phyloP scores from a whole-genome alignment of 2,329 filamentous ascomycete genomes.

The Tolypocladium ovalisporum region DNA sequence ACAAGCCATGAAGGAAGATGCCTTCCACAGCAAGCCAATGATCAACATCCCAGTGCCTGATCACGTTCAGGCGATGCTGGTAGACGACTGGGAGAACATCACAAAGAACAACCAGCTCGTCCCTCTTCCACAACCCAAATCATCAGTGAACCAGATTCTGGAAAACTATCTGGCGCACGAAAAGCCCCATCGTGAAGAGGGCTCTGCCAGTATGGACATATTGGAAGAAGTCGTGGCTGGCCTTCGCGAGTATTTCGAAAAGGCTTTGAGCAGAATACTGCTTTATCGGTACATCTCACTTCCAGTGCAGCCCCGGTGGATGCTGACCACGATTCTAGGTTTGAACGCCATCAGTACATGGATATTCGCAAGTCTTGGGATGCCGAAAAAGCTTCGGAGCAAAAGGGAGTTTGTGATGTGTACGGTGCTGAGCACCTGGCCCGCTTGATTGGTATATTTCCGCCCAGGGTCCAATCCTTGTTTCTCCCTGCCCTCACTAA shows the following conservation, averaged over 20 bases:
- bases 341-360: slow-evolving; percentile 82
- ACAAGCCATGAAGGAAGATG: slow-evolving; percentile 58
- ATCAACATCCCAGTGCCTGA: slow-evolving; percentile 83
- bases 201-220: slow-evolving; percentile 68
- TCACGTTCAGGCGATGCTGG: slow-evolving; percentile 79
- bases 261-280: slow-evolving; percentile 74
- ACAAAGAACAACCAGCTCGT: slow-evolving; percentile 92
- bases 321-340: slow-evolving; percentile 39
- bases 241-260: slow-evolving; percentile 89
- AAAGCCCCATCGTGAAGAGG: slow-evolving; percentile 51
- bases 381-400: slow-evolving; percentile 50
- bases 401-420: slow-evolving; percentile 65
- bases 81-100: slow-evolving; percentile 98
- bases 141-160: slow-evolving; percentile 69
- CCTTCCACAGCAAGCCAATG: slow-evolving; percentile 72
- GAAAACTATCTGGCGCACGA: slow-evolving; percentile 69
- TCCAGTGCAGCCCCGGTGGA: not conserved
- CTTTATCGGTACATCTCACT: slow-evolving; percentile 56
- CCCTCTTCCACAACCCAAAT: slow-evolving; percentile 64
- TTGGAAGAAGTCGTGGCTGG: slow-evolving; percentile 83
- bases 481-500: not conserved
- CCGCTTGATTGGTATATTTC: slow-evolving; percentile 67
- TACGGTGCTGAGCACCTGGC: slow-evolving; percentile 91
- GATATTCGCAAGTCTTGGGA: slow-evolving; percentile 64
- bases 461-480: too few species aligned